Evolutionary conservation across 2,329 filamentous ascomycete species (phyloP).

Genomic region (Myriosclerotinia duriaeana): DNA sequence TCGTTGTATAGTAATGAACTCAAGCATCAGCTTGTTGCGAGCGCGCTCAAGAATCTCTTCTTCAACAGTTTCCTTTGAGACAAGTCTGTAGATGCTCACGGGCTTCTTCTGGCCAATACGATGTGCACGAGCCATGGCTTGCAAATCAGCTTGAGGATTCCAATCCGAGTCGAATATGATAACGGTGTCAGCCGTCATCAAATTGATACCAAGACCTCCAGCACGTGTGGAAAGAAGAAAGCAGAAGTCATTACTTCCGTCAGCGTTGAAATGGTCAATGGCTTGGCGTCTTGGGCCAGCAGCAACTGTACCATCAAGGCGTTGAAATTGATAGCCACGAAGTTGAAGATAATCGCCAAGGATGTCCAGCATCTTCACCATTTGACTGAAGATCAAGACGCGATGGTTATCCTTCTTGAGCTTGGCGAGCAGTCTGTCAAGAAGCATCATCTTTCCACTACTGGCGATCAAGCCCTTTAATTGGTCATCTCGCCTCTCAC

Average conservation of each 20-base stretch:
- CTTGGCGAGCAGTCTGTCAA: constrained; percentile 93
- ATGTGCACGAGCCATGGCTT: constrained; percentile 97
- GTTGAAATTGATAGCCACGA: constrained; percentile 92
- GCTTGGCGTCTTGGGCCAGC: constrained; percentile 85
- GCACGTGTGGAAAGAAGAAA: constrained; percentile 94
- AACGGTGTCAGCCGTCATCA: constrained; percentile 98
- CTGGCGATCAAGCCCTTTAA: constrained; percentile 92
- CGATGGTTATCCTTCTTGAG: constrained; percentile 91
- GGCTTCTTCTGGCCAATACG: constrained; percentile 95
- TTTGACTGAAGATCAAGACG: constrained; percentile 97
- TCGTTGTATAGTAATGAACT: constrained; percentile 95
- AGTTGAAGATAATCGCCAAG: constrained; percentile 90
- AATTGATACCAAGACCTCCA: constrained; percentile 95
- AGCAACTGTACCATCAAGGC: constrained; percentile 91
- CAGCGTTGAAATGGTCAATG: constrained; percentile 98
- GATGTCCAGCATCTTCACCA: constrained; percentile 98
- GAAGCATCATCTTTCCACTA: constrained; percentile 99
- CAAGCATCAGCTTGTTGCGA: constrained; percentile 93
- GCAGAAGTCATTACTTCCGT: constrained; percentile 91
- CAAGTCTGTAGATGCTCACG: constrained; percentile 92
- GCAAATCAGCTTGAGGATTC: constrained; percentile 97
- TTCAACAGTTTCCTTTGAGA: constrained; percentile 97
- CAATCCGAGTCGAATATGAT: constrained; percentile 98
- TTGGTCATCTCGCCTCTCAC: constrained; percentile 79
- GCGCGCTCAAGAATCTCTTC: constrained; percentile 96